These are phyloP conservation scores for Balansia obtecta DNA, from an alignment of 2,329 filamentous ascomycete genomes.

Conservation along the genomic window DNA sequence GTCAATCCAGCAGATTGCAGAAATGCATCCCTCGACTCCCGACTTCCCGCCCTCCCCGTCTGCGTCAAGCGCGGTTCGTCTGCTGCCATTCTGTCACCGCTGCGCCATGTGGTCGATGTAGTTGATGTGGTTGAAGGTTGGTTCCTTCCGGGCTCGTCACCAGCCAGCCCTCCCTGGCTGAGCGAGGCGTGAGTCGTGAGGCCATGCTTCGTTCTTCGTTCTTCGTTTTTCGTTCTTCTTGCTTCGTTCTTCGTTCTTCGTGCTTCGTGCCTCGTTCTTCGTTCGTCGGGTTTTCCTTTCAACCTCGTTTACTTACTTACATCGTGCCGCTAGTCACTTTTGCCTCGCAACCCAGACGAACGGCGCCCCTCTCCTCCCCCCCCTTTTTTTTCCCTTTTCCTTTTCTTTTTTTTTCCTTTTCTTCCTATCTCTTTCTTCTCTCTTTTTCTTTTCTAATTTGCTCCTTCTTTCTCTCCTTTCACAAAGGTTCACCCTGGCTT, in stretches of 20 bases:
- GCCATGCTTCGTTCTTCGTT: background rate
- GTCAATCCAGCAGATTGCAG: no score
- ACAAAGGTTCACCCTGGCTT: background rate
- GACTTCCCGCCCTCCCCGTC: background rate
- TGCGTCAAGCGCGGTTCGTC: background rate
- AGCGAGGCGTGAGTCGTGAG: no score
- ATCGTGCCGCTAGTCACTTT: background rate
- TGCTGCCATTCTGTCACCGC: conserved; percentile 6
- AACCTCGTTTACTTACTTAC: background rate
- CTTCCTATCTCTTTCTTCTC: background rate
- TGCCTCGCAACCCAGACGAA: background rate
- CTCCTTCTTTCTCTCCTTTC: background rate
- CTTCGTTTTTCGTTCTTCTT: background rate
- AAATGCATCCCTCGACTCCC: background rate
- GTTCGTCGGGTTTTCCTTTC: no score
- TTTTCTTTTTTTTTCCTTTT: background rate
- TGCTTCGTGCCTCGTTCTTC: background rate
- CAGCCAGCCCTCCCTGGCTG: background rate
- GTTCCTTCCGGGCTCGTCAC: conserved; percentile 3
- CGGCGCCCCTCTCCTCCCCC: background rate
- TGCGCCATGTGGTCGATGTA: conserved; percentile 8
- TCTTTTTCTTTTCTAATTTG: no score
- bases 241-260: background rate
- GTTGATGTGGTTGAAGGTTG: conserved; percentile 1
- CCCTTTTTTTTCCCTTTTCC: background rate